Base-by-base conservation (phyloP, 2,329 filamentous ascomycete genomes). In the Arthrinium phaeospermum region DNA sequence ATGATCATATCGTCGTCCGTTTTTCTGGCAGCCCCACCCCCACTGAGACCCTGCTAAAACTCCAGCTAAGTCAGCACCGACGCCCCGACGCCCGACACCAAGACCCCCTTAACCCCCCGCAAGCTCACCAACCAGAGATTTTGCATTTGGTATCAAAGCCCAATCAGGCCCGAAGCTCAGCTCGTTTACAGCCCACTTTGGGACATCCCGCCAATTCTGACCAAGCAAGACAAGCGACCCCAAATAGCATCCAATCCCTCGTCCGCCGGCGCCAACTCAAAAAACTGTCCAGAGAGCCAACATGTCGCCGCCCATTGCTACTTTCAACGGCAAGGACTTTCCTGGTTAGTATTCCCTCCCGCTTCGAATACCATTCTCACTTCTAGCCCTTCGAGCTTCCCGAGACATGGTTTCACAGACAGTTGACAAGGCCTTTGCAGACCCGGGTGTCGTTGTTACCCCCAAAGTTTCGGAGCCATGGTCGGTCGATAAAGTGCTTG, bases 401-500 rank as follows among this genome's bases (percentile, higher is more conserved):
- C 34, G 8, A 47, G n/a, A 70, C 30, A 70, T 70, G 68, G 47
- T 37, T 70, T 41, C 47, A 13, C 68, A 37, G 34, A 44, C 47
- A 53, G 19, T 27, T 53, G 57, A 64, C 57, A 64, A 37, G 34
- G n/a, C 19, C 19, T 70, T 37, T 14, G 19, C 68, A 70, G 83
- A 84, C 61, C 79, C 82, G 22, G 82, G 79, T 10, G 71, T 80
- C 45, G 81, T 84, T 6, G 70, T 77, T 4, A 81, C 79, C 10
- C 81, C 83, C 47, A 78, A 85, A 72, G 79, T 89, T 30, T 78
- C 82, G 3, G 87, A 82, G 12, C 80, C 84, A 61, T 91, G 90
- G 90, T 83, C 85, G 0, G 88, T 90, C 6, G 85, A 88, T 70
- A 88, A 89, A 75, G 94, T 93, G 44, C 86, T 96, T 41, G 86